Evolutionary conservation across 805 yeast genomes (phyloP).

Genomic region (Cyberlindnera mycetangii): DNA sequence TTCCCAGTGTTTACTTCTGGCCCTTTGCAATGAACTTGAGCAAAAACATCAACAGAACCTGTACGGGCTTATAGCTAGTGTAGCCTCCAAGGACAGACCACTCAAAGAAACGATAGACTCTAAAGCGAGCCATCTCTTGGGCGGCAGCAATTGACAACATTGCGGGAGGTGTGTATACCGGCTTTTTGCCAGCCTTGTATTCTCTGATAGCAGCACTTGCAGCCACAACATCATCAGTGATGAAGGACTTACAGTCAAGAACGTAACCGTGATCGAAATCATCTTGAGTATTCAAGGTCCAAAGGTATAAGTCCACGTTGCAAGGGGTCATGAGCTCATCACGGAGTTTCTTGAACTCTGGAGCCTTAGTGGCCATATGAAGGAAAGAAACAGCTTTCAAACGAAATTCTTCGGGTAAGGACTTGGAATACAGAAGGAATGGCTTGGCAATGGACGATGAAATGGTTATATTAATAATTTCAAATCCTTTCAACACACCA

Average conservation of each 20-base stretch:
- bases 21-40: conserved; percentile 12
- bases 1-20: conserved; percentile 10
- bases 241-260: conserved; percentile 36
- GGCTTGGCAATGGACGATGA: conserved; percentile 32
- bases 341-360: conserved; percentile 29
- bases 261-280: conserved; percentile 36
- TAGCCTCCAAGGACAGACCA: conserved; percentile 16
- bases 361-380: conserved; percentile 44
- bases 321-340: conserved; percentile 30
- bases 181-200: conserved; percentile 6
- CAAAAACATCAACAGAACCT: conserved; percentile 1
- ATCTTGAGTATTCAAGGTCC: conserved; percentile 48
- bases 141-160: conserved; percentile 10
- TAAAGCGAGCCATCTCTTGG: conserved; percentile 4
- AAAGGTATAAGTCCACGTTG: conserved; percentile 40
- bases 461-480: conserved; percentile 34
- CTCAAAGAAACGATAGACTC: conserved; percentile 23
- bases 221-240: conserved; percentile 38
- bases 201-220: conserved; percentile 14
- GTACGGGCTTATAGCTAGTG: conserved; percentile 12
- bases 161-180: conserved; percentile 6
- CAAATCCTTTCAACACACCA: conserved; percentile 35
- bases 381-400: conserved; percentile 54
- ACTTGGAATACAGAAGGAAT: conserved; percentile 36
- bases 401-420: conserved; percentile 40